Evolutionary conservation across 2,329 filamentous ascomycete genomes (phyloP).

Genomic region (Clonostachys rhizophaga): DNA sequence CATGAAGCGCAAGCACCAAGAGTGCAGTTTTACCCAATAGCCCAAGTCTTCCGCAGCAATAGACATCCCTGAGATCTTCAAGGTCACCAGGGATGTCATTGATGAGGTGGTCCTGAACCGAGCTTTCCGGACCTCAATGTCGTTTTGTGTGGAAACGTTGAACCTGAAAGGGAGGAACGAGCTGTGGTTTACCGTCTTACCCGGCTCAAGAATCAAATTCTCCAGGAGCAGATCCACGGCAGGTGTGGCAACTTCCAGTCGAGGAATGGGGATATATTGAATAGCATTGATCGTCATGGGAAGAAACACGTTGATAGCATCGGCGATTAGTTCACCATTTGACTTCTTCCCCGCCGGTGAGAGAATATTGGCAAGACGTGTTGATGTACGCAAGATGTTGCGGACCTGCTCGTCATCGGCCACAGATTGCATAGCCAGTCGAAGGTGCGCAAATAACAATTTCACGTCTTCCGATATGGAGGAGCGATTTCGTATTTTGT

Average conservation of each 20-base stretch:
- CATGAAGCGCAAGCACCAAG: constrained; percentile 66
- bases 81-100: constrained; percentile 66
- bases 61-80: constrained; percentile 79
- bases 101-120: constrained; percentile 55
- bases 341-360: constrained; percentile 60
- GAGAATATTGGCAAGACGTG: constrained; percentile 65
- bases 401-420: constrained; percentile 68
- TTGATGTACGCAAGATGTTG: constrained; percentile 61
- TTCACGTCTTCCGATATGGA: constrained; percentile 70
- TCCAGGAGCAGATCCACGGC: constrained; percentile 83
- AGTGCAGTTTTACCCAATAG: constrained; percentile 81
- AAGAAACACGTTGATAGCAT: constrained; percentile 75
- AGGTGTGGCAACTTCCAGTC: constrained; percentile 81
- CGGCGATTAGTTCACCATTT: constrained; percentile 69
- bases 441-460: constrained; percentile 62
- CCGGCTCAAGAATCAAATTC: constrained; percentile 86
- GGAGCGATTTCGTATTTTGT: constrained; percentile 63
- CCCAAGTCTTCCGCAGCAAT: constrained; percentile 82
- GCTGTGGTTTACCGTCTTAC: constrained; percentile 74
- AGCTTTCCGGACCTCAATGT: constrained; percentile 79
- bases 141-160: constrained; percentile 77
- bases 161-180: constrained; percentile 87
- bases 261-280: constrained; percentile 85
- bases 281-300: constrained; percentile 72
- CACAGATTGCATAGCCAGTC: constrained; percentile 64